Evolutionary conservation across 2,329 filamentous ascomycete species (phyloP), one percentile per base, ranked within the genome.

Genomic region (Fusarium luffae): DNA sequence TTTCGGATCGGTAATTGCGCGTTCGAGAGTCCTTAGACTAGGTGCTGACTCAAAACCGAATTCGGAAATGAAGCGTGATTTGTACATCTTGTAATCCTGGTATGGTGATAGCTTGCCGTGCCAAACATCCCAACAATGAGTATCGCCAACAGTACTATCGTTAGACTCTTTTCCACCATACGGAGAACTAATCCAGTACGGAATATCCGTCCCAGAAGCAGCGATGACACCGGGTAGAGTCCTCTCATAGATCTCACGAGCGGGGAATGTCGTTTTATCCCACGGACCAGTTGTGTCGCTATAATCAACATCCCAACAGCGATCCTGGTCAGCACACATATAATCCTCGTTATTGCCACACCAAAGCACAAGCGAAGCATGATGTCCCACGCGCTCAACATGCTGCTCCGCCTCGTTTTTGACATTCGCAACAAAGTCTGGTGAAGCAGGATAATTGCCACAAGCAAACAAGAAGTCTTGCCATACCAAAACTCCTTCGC

Each of bases 281-380:
- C 59, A 63, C 1, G 59, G 61, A 5, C 61, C 59, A 0, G 59
- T 63, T 0, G 60, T 49, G 10, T 63, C 50, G 7, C n/a, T 58
- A 2, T 57, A 63, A 6, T 63, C 50, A 8, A 63, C 28, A 1
- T 63, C 61, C 61, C 59, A 63, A 7, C 50, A 63, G 0, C 50
- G 30, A 16, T 63, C 61, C 4, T 37, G 37, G 4, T 63, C 61
- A 2, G 59, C 61, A 1, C 37, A 63, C 59, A 63, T 63, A 3
- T 63, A 63, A 4, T 63, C 61, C 21, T 63, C 59, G 0, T 63
- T 63, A 2, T 63, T 63, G 0, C 61, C 59, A 6, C 59, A 63
- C 59, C 50, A 63, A 2, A 63, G 25, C 0, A 16, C 37, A 18
- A 63, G 59, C 0, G 61, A 63, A 0, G 61, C 27, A n/a, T 63